These are phyloP conservation scores for Conticribra weissflogii DNA, from an alignment of 108 stramenopile genomes.

Conservation along the genomic window DNA sequence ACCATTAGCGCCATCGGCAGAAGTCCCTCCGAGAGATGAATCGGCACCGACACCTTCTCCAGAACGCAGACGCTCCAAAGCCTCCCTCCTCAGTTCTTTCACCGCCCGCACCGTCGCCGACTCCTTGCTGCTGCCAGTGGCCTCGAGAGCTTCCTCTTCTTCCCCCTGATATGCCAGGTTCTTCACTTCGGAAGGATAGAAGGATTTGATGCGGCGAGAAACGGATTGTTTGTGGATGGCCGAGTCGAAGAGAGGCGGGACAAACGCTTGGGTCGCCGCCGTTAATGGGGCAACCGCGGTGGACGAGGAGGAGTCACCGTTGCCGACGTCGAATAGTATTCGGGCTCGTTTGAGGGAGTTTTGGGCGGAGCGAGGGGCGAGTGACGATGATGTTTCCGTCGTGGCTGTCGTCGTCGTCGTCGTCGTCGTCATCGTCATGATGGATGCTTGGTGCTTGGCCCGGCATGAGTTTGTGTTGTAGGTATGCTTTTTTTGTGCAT, in stretches of 20 bases:
- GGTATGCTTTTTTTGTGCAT: too few relatives aligned
- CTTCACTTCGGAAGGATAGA: slow-evolving; percentile 52
- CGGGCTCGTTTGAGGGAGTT: slow-evolving; percentile 54
- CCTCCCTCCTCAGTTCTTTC: slow-evolving; percentile 37
- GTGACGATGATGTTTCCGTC: too few relatives aligned
- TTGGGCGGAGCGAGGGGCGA: slow-evolving; percentile 47
- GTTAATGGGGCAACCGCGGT: slow-evolving; percentile 15
- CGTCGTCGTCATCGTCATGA: slow-evolving; percentile 6
- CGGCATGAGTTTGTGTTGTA: too few relatives aligned
- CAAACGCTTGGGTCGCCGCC: slow-evolving; percentile 41
- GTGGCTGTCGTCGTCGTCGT: neutral
- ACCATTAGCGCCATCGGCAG: slow-evolving; percentile 13
- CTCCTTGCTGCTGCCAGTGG: slow-evolving; percentile 5
- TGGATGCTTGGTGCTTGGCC: too few relatives aligned
- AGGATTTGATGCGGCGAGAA: slow-evolving; percentile 26
- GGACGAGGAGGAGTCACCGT: slow-evolving; percentile 3
- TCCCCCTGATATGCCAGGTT: slow-evolving; percentile 37
- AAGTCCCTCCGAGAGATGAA: neutral
- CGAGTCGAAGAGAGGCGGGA: slow-evolving; percentile 45
- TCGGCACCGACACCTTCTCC: slow-evolving; percentile 17
- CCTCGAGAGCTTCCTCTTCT: slow-evolving; percentile 2
- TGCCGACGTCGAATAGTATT: slow-evolving; percentile 43
- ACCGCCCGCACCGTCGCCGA: slow-evolving; percentile 39
- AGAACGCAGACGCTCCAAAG: slow-evolving; percentile 33
- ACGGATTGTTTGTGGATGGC: slow-evolving; percentile 35